Conservation (phyloP, 2,329 filamentous ascomycete genomes). For the Byssothecium circinans region DNA sequence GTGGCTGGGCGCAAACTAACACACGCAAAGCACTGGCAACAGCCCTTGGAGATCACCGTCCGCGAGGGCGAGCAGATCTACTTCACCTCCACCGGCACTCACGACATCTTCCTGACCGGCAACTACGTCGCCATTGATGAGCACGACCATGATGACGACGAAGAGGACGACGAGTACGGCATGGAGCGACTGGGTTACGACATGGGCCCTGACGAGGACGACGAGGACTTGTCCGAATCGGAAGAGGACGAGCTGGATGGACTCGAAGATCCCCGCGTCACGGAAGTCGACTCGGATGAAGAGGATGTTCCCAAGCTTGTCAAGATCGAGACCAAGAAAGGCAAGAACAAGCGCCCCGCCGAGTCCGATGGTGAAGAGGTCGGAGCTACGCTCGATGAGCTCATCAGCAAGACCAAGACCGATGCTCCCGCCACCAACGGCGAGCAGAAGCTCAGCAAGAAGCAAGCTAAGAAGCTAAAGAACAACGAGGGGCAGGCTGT, state of each 20-base stretch:
- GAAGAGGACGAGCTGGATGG: slow-evolving; percentile 54
- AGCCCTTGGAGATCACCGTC: slow-evolving; percentile 90
- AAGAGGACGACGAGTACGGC: slow-evolving; percentile 63
- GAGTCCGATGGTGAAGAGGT: slow-evolving; percentile 62
- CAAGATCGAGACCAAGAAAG: slow-evolving; percentile 52
- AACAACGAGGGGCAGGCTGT: slow-evolving; percentile 95
- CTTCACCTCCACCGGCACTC: slow-evolving; percentile 88
- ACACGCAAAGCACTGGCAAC: slow-evolving; percentile 79
- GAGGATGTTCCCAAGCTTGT: slow-evolving; percentile 63
- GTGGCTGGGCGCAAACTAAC: slow-evolving; percentile 29
- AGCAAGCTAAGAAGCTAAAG: slow-evolving; percentile 97
- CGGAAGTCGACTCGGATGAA: slow-evolving; percentile 79
- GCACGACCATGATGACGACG: slow-evolving; percentile 61
- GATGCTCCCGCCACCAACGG: slow-evolving; percentile 54
- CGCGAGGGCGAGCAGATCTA: slow-evolving; percentile 85
- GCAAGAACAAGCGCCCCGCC: slow-evolving; percentile 93
- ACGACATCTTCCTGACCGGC: slow-evolving; percentile 88
- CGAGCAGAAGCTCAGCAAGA: slow-evolving; percentile 84
- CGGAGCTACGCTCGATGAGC: slow-evolving; percentile 71
- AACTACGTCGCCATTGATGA: slow-evolving; percentile 83
- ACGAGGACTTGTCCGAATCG: slow-evolving; percentile 54
- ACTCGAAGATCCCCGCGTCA: slow-evolving; percentile 77
- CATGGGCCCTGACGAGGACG: slow-evolving; percentile 74
- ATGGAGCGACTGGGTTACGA: slow-evolving; percentile 72
- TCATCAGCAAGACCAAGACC: slow-evolving; percentile 75